Evolutionary conservation across 139 green algal species (phyloP).

Genomic region (Coccomyxa sp.): DNA sequence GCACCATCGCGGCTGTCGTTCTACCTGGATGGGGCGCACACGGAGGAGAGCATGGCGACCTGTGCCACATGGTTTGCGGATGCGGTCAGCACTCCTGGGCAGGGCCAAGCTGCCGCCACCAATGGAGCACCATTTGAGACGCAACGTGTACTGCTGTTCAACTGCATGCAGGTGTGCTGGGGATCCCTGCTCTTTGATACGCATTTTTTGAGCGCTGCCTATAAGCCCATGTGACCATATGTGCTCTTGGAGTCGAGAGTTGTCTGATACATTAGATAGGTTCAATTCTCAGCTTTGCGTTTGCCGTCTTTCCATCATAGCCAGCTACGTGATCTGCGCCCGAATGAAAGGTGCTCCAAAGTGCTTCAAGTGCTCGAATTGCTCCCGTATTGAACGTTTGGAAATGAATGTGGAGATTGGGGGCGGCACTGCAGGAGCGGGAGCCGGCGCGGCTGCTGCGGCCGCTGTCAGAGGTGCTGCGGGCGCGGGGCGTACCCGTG

Average conservation of each 20-base stretch:
- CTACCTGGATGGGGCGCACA: constrained; percentile 96
- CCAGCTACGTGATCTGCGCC: too few species aligned
- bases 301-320: too few species aligned
- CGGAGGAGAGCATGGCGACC: constrained; percentile 82
- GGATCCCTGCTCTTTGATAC: neutral
- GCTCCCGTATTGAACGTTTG: too few species aligned
- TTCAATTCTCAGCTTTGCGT: too few species aligned
- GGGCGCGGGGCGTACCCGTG: constrained; percentile 23
- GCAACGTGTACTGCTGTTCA: constrained; percentile 84
- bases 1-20: constrained; percentile 55
- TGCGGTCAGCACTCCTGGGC: neutral
- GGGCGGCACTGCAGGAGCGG: constrained; percentile 47
- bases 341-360: too few species aligned
- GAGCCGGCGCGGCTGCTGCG: constrained; percentile 73
- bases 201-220: too few species aligned
- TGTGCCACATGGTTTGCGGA: constrained; percentile 88
- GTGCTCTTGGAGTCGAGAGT: too few species aligned
- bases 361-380: too few species aligned
- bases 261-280: too few species aligned
- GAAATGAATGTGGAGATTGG: too few species aligned
- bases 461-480: constrained; percentile 44
- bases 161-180: constrained; percentile 72
- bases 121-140: constrained; percentile 9
- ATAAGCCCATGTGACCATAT: too few species aligned
- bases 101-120: neutral